Evolutionary conservation across 169 alveolate species (phyloP), one percentile per base, ranked within the genome.

Genomic region (Plasmodium vivax): DNA sequence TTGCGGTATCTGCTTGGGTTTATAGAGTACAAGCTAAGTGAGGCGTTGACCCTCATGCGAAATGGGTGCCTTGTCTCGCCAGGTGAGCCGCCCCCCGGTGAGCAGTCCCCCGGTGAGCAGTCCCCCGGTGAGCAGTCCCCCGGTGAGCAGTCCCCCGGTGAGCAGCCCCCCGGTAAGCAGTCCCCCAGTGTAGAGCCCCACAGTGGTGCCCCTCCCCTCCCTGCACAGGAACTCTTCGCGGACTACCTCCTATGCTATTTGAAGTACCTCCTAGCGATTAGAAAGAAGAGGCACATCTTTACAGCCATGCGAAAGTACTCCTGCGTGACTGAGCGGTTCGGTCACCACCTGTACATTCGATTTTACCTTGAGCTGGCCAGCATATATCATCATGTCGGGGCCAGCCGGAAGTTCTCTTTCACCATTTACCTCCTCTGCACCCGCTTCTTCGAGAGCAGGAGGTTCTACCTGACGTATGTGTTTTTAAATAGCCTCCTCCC

Each of bases 341-440:
- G 72, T 14, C 43, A 81, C 30, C 23, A 41, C 47, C 34, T 92
- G 5, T 92, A 92, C 73, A 34, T 92, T 1, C 47, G 43, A 71
- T 92, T 30, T 16, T 51, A 92, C 27, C 14, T 92, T n/a, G 85
- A 92, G 19, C 34, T 92, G 5, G 58, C 92, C 8, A 23, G 72
- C 6, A 82, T 92, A 6, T 92, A 92, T 45, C 73, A 68, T 47
- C 72, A 92, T 36, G 23, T 92, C 30, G 95, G 95, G 1, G 92
- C 95, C 5, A 82, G 51, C 27, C 58, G 95, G 1, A 92, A 92
- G 58, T 82, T 92, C 51, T 19, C 95, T n/a, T 92, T 92, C 43
- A 68, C 91, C 3, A 77, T 82, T 14, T 92, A 92, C 73, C 41
- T 92, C 5, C 41, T 92, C 27, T 92, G 95, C 41, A 14, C 77